These are phyloP conservation scores for Magnaporthiopsis rhizophila DNA, from an alignment of 2,329 filamentous ascomycete genomes.

Conservation along the genomic window DNA sequence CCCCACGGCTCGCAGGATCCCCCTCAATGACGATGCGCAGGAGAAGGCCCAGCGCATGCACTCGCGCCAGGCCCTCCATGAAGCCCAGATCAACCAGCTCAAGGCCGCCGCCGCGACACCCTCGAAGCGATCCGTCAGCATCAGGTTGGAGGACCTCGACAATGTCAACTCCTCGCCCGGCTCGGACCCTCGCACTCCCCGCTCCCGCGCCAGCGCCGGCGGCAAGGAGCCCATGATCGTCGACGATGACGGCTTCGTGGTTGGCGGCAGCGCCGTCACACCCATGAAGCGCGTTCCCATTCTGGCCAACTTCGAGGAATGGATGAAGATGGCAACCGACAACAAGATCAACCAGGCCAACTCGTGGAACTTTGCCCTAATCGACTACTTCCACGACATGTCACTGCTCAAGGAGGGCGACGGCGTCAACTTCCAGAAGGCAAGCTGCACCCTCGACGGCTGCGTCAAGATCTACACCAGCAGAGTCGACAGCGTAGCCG, in stretches of 20 bases:
- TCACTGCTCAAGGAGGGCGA: slow-evolving; percentile 92
- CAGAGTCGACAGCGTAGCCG: slow-evolving; percentile 94
- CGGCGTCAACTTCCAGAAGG: slow-evolving; percentile 96
- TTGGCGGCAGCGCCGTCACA: slow-evolving; percentile 71
- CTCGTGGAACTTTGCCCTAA: slow-evolving; percentile 99
- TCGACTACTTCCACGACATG: slow-evolving; percentile 99
- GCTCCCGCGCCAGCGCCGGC: slow-evolving; percentile 22
- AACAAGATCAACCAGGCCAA: slow-evolving; percentile 98
- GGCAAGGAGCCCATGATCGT: slow-evolving; percentile 26
- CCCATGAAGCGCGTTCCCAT: slow-evolving; percentile 95
- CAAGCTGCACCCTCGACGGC: slow-evolving; percentile 92
- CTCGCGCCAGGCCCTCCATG: slow-evolving; percentile 79
- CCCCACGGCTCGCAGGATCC: slow-evolving; percentile 54
- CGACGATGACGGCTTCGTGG: slow-evolving; percentile 52
- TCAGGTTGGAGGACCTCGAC: slow-evolving; percentile 50
- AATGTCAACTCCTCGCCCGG: slow-evolving; percentile 40
- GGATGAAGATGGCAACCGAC: slow-evolving; percentile 99
- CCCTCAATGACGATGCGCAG: slow-evolving; percentile 88
- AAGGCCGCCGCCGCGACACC: slow-evolving; percentile 66
- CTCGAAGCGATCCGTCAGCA: slow-evolving; percentile 57
- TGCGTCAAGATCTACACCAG: slow-evolving; percentile 99
- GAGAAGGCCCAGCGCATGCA: slow-evolving; percentile 86
- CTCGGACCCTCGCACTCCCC: slow-evolving; percentile 50
- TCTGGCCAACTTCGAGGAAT: slow-evolving; percentile 96
- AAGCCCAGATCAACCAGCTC: slow-evolving; percentile 87